These are phyloP conservation scores for Dissoconium aciculare DNA, from an alignment of 2,329 filamentous ascomycete genomes.

Conservation along the genomic window DNA sequence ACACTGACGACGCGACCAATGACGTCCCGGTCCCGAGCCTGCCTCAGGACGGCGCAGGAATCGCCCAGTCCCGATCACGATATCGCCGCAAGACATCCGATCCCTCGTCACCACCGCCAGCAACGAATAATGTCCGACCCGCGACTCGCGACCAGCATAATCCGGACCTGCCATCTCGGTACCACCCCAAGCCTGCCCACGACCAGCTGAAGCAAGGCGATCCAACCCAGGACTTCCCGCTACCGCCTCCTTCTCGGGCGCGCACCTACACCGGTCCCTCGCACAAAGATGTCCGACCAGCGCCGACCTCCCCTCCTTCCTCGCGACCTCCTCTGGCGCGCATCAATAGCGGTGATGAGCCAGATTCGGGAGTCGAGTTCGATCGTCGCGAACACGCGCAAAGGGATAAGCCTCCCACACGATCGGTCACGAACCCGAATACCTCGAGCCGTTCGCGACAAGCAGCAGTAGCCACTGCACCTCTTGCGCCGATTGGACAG, in stretches of 20 bases:
- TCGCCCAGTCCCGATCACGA: constrained; percentile 20
- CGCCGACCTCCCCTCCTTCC: too few relatives aligned
- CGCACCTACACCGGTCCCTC: constrained; percentile 8
- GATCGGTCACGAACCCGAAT: constrained; percentile 7
- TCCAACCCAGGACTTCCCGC: constrained; percentile 8
- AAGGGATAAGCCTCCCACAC: too few relatives aligned
- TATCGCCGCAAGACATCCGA: constrained; percentile 17
- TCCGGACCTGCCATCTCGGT: constrained; percentile 9
- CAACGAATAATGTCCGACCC: background rate
- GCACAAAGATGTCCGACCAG: constrained; percentile 7
- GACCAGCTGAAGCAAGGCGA: too few relatives aligned
- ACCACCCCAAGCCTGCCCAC: constrained; percentile 12
- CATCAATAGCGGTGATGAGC: background rate
- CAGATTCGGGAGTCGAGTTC: constrained; percentile 2
- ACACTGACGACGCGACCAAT: constrained; percentile 4
- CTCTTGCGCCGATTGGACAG: constrained; percentile 12
- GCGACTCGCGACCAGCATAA: constrained; percentile 2
- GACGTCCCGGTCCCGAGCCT: constrained; percentile 6
- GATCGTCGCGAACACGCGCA: too few relatives aligned
- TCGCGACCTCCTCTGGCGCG: constrained; percentile 2
- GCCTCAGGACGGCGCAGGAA: constrained; percentile 10
- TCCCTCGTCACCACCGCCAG: constrained; percentile 6
- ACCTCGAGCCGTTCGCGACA: background rate
- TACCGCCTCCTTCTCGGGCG: constrained; percentile 9
- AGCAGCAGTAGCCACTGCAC: constrained; percentile 2